A percentile compares a stretch with the other conserved stretches of the same genome.
Evolutionary conservation across 306 rosid species (phyloP).

Genomic region (Echinosophora koreensis): DNA sequence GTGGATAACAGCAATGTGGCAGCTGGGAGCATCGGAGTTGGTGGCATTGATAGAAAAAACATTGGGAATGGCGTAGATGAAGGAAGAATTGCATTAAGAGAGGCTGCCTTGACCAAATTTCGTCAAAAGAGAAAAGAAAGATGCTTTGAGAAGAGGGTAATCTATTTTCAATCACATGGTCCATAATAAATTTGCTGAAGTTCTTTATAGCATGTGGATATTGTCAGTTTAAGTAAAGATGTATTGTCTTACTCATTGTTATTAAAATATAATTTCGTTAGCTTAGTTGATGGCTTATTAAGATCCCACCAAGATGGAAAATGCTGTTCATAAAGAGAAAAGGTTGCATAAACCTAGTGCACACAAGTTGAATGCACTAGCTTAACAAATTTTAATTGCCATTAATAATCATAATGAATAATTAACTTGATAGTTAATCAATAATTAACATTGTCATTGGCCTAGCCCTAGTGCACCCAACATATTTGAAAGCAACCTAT

Average conservation of each 20-base stretch:
- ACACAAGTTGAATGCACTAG: background rate
- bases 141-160: conserved; percentile 86
- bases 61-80: conserved; percentile 57
- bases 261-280: conserved; percentile 16
- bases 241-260: conserved; percentile 9
- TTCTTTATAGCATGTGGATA: conserved; percentile 19
- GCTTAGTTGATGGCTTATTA: conserved; percentile 14
- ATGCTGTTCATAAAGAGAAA: background rate
- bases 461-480: too few species aligned
- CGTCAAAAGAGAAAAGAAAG: conserved; percentile 79
- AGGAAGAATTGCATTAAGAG: conserved; percentile 62
- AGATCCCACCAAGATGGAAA: conserved; percentile 21
- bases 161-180: conserved; percentile 15
- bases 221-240: conserved; percentile 15
- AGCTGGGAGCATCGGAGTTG: conserved; percentile 49
- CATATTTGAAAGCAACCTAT: background rate
- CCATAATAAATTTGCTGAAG: conserved; percentile 25
- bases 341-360: background rate
- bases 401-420: too few species aligned
- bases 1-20: conserved; percentile 51
- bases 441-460: background rate
- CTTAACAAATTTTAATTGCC: too few species aligned
- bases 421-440: background rate
- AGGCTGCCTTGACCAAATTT: conserved; percentile 79
- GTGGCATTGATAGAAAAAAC: conserved; percentile 46